Conservation (phyloP, 257 asterid species). For the Prunella vulgaris region DNA sequence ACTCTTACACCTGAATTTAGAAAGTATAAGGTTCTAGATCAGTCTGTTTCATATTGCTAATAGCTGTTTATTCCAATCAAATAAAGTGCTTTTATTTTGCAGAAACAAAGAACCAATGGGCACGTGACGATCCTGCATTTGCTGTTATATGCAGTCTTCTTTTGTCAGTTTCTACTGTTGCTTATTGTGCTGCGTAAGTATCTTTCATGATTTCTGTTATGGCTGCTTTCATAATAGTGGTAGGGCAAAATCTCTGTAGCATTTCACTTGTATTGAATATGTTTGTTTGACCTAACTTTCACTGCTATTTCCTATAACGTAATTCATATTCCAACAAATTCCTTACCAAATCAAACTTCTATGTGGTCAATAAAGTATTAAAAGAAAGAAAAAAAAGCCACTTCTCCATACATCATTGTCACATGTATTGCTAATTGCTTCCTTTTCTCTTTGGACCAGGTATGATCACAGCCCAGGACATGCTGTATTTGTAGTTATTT, state of each 20-base stretch:
- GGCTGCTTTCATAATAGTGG: constrained; percentile 17
- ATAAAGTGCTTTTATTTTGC: constrained; percentile 24
- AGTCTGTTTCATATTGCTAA: constrained; percentile 14
- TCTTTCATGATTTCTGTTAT: constrained; percentile 3
- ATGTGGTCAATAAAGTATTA: background rate
- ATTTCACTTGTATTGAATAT: background rate
- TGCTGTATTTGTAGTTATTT: constrained; percentile 76
- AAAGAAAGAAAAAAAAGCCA: no score
- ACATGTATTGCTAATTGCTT: constrained; percentile 18
- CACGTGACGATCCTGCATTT: constrained; percentile 99
- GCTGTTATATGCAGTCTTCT: constrained; percentile 88
- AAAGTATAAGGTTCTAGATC: constrained; percentile 8
- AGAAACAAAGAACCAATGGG: constrained; percentile 99
- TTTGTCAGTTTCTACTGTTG: constrained; percentile 62
- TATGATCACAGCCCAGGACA: constrained; percentile 93
- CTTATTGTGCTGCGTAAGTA: constrained; percentile 97
- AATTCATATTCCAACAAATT: constrained; percentile 1
- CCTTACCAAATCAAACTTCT: background rate
- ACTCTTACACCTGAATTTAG: background rate
- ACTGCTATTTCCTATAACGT: background rate
- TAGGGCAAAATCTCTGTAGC: background rate
- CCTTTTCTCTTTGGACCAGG: constrained; percentile 52
- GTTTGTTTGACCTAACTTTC: background rate
- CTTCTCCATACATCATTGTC: background rate
- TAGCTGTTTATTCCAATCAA: background rate